These are phyloP conservation scores for Geotrichum carabidarum DNA, from an alignment of 1,139 yeast genomes.

Conservation along the genomic window DNA sequence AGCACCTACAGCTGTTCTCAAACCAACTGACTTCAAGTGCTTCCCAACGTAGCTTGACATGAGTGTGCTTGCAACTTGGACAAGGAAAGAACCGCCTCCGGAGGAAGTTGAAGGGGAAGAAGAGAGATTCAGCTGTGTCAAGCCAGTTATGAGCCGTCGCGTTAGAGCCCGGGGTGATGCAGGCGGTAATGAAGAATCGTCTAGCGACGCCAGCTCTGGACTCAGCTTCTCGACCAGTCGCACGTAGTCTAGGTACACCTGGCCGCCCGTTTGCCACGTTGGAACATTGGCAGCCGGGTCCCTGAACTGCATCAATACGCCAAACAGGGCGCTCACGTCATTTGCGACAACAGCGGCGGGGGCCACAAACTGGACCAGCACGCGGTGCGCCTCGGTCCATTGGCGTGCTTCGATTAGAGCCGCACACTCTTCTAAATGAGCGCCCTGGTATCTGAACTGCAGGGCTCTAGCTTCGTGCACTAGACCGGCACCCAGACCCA, in stretches of 20 bases:
- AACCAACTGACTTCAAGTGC: neutral
- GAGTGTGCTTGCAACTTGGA: constrained; percentile 22
- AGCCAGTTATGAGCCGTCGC: neutral
- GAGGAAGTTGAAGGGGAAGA: constrained; percentile 9
- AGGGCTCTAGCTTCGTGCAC: constrained; percentile 34
- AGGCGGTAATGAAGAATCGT: neutral
- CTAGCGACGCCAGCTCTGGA: neutral
- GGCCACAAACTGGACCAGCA: constrained; percentile 56
- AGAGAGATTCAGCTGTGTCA: neutral
- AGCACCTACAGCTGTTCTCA: constrained; percentile 18
- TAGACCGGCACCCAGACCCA: constrained; percentile 30
- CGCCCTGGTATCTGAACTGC: constrained; percentile 42
- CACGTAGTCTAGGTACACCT: constrained; percentile 36
- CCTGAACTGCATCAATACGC: constrained; percentile 45
- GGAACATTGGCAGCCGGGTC: constrained; percentile 38
- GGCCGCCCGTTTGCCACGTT: constrained; percentile 53
- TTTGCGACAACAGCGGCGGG: constrained; percentile 56
- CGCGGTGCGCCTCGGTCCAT: constrained; percentile 60
- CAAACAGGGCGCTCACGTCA: constrained; percentile 39
- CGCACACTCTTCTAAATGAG: constrained; percentile 56
- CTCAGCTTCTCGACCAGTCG: constrained; percentile 16
- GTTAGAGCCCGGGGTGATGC: neutral
- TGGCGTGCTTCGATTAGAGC: constrained; percentile 59
- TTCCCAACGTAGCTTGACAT: constrained; percentile 23
- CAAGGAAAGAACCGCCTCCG: constrained; percentile 3